These are phyloP conservation scores for Hypoxylon sp. DNA, from an alignment of 2,329 filamentous ascomycete species.

Conservation along the genomic window DNA sequence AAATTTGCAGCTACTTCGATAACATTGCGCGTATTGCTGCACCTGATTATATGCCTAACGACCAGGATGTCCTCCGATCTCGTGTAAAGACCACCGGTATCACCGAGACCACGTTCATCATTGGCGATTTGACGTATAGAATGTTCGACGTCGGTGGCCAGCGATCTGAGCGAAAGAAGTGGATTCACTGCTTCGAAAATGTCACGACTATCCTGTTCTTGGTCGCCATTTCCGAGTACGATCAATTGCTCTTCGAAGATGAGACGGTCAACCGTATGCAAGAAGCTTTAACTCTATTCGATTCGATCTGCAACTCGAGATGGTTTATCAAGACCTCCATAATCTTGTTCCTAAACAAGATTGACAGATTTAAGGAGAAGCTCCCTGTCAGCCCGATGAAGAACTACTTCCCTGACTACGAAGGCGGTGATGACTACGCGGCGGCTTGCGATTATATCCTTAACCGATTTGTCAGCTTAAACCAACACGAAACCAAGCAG, in stretches of 20 bases:
- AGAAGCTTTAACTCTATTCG: slow-evolving; percentile 87
- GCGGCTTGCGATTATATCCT: slow-evolving; percentile 98
- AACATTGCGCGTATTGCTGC: slow-evolving; percentile 92
- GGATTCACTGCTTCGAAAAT: slow-evolving; percentile 99
- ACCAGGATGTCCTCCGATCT: slow-evolving; percentile 94
- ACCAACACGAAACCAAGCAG: slow-evolving; percentile 99
- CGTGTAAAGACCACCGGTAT: slow-evolving; percentile 99
- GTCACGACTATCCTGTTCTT: slow-evolving; percentile 97
- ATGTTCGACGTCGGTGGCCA: slow-evolving; percentile 99
- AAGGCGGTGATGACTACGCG: slow-evolving; percentile 95
- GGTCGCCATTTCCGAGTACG: slow-evolving; percentile 97
- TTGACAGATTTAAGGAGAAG: slow-evolving; percentile 91
- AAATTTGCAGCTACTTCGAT: slow-evolving; percentile 85
- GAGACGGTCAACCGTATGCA: slow-evolving; percentile 97
- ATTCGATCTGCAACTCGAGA: slow-evolving; percentile 88
- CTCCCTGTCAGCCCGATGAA: slow-evolving; percentile 86
- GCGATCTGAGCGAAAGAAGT: slow-evolving; percentile 97
- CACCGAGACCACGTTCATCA: slow-evolving; percentile 96
- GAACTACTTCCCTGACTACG: slow-evolving; percentile 91
- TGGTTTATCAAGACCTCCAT: slow-evolving; percentile 94
- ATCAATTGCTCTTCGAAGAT: slow-evolving; percentile 95
- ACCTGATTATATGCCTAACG: slow-evolving; percentile 93
- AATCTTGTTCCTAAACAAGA: slow-evolving; percentile 90
- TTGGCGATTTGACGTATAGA: slow-evolving; percentile 92
- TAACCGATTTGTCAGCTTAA: slow-evolving; percentile 97